A percentile compares a stretch with the other conserved stretches of the same genome.
Conservation (phyloP, 192 early-diverging fungal species). For the Coemansia erecta region DNA sequence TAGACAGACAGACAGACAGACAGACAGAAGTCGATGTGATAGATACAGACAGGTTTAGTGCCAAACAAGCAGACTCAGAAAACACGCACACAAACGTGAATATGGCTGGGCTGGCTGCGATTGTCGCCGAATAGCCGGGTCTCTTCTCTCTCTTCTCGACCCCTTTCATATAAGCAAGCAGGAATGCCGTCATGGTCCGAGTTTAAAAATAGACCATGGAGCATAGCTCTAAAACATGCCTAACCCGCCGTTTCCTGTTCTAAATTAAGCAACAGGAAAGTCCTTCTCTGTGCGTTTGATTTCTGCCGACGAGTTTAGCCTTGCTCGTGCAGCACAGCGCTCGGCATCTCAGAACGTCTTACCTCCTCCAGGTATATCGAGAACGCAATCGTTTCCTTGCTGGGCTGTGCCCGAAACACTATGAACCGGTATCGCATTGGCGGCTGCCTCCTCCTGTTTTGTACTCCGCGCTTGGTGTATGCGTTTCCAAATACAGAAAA, state of each 20-base stretch:
- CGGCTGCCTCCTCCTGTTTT: background rate
- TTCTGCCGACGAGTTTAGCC: background rate
- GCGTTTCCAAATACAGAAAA: background rate
- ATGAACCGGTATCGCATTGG: slow-evolving; percentile 51
- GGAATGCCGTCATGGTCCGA: background rate
- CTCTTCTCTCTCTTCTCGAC: too few relatives aligned
- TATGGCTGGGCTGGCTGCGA: too few relatives aligned
- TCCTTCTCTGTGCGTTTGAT: background rate
- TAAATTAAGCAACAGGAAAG: background rate
- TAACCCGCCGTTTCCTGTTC: background rate
- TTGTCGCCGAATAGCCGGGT: too few relatives aligned
- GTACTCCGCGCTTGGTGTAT: slow-evolving; percentile 3
- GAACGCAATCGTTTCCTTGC: slow-evolving; percentile 28
- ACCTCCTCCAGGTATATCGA: slow-evolving; percentile 47
- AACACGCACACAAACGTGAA: background rate
- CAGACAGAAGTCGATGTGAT: too few relatives aligned
- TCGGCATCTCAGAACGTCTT: background rate
- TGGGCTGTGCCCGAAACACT: slow-evolving; percentile 51
- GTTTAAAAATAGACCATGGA: slow-evolving; percentile 13
- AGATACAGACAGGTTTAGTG: background rate
- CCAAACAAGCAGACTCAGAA: background rate
- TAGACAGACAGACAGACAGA: background rate
- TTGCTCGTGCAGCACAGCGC: background rate
- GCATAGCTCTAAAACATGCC: slow-evolving; percentile 3
- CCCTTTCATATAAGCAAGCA: too few relatives aligned